Conservation (phyloP, 1,284 basidiomycete species). For the Microbotryum silenes-acaulis region DNA sequence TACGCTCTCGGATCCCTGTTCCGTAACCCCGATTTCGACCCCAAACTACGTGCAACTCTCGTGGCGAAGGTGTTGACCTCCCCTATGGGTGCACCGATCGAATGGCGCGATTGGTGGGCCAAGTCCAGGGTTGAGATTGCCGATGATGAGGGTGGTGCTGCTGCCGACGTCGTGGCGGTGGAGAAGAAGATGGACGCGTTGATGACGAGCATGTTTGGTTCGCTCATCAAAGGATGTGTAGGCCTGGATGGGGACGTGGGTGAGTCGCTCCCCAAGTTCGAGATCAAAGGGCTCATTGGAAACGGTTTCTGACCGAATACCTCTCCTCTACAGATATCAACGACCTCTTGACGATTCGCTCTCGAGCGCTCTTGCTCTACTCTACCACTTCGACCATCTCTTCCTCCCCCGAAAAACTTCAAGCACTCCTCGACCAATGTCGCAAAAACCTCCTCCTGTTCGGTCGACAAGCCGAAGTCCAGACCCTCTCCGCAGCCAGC, state of each 20-base stretch:
- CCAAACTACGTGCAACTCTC: no score
- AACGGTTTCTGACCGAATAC: no score
- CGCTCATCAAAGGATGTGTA: constrained; percentile 17
- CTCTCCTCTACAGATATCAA: constrained; percentile 3
- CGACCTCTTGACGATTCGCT: constrained; percentile 11
- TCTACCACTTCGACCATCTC: not conserved
- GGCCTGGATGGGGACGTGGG: not conserved
- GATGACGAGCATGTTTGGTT: constrained; percentile 20
- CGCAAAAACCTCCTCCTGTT: constrained; percentile 27
- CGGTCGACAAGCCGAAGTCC: constrained; percentile 20
- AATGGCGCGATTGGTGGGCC: constrained; percentile 12
- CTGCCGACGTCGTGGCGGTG: not conserved
- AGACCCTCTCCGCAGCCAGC: not conserved
- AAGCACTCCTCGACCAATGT: constrained; percentile 20
- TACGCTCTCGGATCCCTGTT: constrained; percentile 23
- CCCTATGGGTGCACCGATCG: not conserved
- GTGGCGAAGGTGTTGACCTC: no score
- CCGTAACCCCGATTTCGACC: not conserved
- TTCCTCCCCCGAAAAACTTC: constrained; percentile 11
- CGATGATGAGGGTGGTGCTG: not conserved
- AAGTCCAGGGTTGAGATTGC: not conserved
- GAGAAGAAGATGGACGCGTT: constrained; percentile 12
- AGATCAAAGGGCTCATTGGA: no score
- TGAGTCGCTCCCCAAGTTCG: not conserved
- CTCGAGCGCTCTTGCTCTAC: constrained; percentile 13